phyloP scores from a whole-genome alignment of 495 filamentous ascomycete genomes.

The Aspergillus diversus region DNA sequence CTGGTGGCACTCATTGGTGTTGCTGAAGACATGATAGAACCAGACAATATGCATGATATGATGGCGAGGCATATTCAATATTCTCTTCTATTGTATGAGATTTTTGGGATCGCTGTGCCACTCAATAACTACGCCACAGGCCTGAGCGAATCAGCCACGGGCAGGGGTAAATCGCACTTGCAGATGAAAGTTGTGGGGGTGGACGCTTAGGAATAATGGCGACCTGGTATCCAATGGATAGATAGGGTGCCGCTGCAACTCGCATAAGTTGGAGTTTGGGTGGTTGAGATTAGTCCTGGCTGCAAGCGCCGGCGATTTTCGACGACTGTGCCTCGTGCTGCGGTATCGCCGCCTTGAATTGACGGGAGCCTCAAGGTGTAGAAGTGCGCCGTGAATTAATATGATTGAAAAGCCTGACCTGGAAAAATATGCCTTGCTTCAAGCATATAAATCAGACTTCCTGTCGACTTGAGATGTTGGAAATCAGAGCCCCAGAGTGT shows the following conservation, averaged over 20 bases:
- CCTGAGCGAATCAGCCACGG: no score
- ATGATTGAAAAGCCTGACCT: background rate
- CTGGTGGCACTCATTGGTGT: no score
- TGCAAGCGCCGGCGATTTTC: background rate
- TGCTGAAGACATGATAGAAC: no score
- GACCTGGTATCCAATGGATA: background rate
- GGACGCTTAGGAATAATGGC: background rate
- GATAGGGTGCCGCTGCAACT: background rate
- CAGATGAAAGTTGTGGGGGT: background rate
- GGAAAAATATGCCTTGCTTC: background rate
- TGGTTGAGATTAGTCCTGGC: background rate
- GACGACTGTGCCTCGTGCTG: background rate
- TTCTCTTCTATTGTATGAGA: no score
- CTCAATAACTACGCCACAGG: no score
- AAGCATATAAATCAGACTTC: background rate
- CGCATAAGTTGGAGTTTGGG: background rate
- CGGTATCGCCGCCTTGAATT: background rate
- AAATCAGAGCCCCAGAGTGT: no score
- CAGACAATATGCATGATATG: no score
- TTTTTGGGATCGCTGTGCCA: no score
- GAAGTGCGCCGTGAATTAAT: no score
- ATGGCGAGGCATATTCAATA: no score
- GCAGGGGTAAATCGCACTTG: no score
- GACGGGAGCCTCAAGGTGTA: background rate
- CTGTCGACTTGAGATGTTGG: no score